Evolutionary conservation across 257 asterid species (phyloP), one percentile per base, ranked within the genome.

Genomic region (Cinchona pubescens): DNA sequence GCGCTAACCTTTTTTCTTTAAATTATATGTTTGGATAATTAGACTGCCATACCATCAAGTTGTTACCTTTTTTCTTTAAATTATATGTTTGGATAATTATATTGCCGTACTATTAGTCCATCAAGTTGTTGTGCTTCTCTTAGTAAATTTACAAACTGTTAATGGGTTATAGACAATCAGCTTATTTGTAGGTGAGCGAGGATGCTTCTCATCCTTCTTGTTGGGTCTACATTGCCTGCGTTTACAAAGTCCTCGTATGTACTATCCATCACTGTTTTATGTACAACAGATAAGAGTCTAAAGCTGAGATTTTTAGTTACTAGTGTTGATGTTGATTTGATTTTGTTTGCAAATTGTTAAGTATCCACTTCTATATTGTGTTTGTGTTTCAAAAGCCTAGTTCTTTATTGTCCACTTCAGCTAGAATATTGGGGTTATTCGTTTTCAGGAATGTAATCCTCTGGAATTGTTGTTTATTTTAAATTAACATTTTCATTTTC

Each of bases 211-310:
- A 71, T 60, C 37, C 88, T 4, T 88, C 92, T 79, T 90, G 97
- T 83, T 88, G 94, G 88, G 88, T 92, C 75, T 94, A 92, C 82
- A 64, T 94, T 69, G 97, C 99, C 75, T 90, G 96, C 74, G 96
- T 92, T 72, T 92, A 90, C 86, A 89, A 80, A 82, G 76, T 92
- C 70, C 86, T 59, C 23, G 99, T 94, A 82, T 76, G 87, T 56
- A 64, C 40, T 73, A 15, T 61, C 27, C 34, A 49, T 71, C 43
- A 48, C 10, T 4, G n/a, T 27, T 48, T 68, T 49, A 68, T 13
- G 1, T 25, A n/a, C n/a, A 42, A 25, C 37, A 45, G 30, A 42
- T 53, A 49, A 6, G 19, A 21, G 7, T 10, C 60, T 11, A 43
- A 37, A 72, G 38, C 27, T 42, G 3, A 46, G 6, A 43, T 43